A percentile compares a stretch with the other conserved stretches of the same genome.
Conservation (phyloP, 2,329 filamentous ascomycete species). For the Neospermospora avenae region DNA sequence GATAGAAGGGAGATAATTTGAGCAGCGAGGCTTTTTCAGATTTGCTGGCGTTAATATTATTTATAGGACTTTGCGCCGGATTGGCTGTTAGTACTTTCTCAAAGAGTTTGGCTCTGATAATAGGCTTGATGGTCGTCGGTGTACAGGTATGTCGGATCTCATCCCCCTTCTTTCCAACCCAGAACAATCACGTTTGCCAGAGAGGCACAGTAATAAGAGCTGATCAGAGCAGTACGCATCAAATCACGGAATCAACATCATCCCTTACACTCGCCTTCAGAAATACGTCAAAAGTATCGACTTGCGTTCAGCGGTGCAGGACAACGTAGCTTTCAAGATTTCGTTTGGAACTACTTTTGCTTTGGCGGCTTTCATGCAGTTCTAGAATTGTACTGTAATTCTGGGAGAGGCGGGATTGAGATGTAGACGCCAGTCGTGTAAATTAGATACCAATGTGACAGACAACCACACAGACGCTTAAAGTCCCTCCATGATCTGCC, state of each 20-base stretch:
- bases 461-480: background rate
- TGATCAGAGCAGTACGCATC: constrained; percentile 43
- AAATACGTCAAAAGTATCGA: constrained; percentile 48
- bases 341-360: constrained; percentile 73
- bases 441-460: constrained; percentile 4
- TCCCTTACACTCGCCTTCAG: constrained; percentile 40
- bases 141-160: constrained; percentile 26
- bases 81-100: constrained; percentile 68
- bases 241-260: constrained; percentile 47
- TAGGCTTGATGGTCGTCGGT: constrained; percentile 61
- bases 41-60: background rate
- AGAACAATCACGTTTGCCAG: background rate
- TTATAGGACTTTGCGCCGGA: constrained; percentile 28
- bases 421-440: background rate
- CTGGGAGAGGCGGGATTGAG: background rate
- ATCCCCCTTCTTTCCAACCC: background rate
- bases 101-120: constrained; percentile 62
- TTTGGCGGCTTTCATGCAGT: constrained; percentile 60
- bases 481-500: background rate
- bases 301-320: constrained; percentile 39
- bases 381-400: constrained; percentile 37
- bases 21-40: background rate
- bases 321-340: constrained; percentile 39
- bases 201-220: background rate
- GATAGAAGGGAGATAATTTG: background rate